Evolutionary conservation across 305 asterid species (phyloP).

Genomic region (Fraxinus xanthoxyloides): DNA sequence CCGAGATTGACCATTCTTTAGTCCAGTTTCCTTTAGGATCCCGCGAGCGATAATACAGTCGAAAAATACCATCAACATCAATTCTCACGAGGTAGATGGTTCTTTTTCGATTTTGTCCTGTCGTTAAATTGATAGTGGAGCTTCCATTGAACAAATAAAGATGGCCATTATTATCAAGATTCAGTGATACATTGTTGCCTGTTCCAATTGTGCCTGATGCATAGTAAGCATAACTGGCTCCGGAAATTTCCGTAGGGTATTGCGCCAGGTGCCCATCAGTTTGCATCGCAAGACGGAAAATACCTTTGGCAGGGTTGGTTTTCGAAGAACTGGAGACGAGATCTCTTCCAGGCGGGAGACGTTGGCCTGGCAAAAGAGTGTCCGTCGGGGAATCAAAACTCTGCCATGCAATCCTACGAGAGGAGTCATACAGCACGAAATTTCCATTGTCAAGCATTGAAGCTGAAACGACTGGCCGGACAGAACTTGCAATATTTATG

Average conservation of each 20-base stretch:
- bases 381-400: conserved; percentile 34
- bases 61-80: conserved; percentile 34
- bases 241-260: conserved; percentile 21
- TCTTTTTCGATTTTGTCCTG: not conserved
- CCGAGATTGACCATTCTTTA: conserved; percentile 12
- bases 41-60: conserved; percentile 31
- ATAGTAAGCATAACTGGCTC: conserved; percentile 8
- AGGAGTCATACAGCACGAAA: conserved; percentile 28
- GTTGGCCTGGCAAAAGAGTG: conserved; percentile 24
- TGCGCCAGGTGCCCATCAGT: conserved; percentile 33
- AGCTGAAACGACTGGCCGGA: conserved; percentile 12
- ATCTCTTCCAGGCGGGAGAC: not conserved
- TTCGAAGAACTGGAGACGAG: conserved; percentile 26
- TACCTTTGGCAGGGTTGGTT: conserved; percentile 15
- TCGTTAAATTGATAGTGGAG: not conserved
- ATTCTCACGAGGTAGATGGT: not conserved
- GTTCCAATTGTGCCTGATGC: not conserved
- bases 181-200: conserved; percentile 14
- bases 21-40: conserved; percentile 19
- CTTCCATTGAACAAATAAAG: conserved; percentile 21
- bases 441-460: conserved; percentile 35
- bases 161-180: conserved; percentile 25
- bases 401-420: conserved; percentile 22
- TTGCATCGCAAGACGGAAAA: conserved; percentile 35
- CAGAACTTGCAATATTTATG: not conserved